Base-by-base conservation (phyloP, 495 filamentous ascomycete genomes). In the Evansstolkia leycettana region DNA sequence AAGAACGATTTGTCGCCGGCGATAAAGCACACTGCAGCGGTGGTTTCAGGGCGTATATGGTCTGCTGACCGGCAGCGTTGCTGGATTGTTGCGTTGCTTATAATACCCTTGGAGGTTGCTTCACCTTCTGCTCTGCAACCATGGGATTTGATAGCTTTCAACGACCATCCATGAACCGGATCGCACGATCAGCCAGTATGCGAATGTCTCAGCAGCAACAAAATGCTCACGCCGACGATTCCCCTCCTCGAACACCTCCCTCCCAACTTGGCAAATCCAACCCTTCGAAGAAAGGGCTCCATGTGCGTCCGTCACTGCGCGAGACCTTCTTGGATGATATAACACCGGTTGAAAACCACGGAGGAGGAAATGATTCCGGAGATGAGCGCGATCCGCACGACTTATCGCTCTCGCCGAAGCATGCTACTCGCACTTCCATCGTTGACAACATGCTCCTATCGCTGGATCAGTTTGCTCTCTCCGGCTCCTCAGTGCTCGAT, bases 371-470 rank as follows among this genome's bases (percentile, higher is more conserved):
- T 43, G 62, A 67, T 9, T 62, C 55, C 2, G 56, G 49, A 17
- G 63, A 70, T 33, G 63, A 67, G 36, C 73, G 79, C 32, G 85
- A 94, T 52, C 89, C 87, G 17, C 87, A 94, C 62, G 87, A 94
- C 55, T 65, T 94, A 33, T 86, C 84, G 20, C 63, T 93, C 33
- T 75, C 79, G 6, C 66, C 79, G 32, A 67, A 78, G 37, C 78
- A 86, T 51, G 75, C 80, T 41, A 78, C 78, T 17, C 76, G 87
- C 33, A 82, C 86, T 45, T 94, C 87, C 15, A 76, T 95, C 31
- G 81, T 95, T 28, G 82, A 88, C 55, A 88, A 93, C 48, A 85
- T 95, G 76, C 72, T 95, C 9, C 70, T 87, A 19, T 93, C 88
- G 12, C 73, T 95, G 39, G 85, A 92, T 56, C 80, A 84, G 60